phyloP scores from a whole-genome alignment of 495 filamentous ascomycete genomes.

The Neurospora hispaniola region DNA sequence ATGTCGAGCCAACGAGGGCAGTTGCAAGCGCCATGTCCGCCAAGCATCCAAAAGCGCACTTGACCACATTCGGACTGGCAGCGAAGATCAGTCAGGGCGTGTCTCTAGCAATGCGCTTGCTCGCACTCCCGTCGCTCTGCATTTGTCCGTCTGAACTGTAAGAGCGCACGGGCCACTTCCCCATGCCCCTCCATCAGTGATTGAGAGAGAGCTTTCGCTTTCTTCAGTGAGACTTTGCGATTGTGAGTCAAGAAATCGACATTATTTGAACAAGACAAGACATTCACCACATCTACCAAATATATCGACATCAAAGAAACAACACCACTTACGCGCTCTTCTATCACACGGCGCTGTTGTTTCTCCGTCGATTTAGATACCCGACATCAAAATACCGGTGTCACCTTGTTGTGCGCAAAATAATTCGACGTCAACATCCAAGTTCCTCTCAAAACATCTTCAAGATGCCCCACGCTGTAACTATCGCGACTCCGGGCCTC shows the following conservation, averaged over 20 bases:
- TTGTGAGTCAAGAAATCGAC: constrained; percentile 13
- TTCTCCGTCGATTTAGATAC: not conserved
- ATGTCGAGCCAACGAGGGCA: not conserved
- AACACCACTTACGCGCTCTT: not conserved
- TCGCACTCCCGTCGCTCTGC: too few species aligned
- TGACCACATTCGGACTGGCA: not conserved
- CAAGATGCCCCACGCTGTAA: constrained; percentile 57
- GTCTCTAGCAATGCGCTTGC: not conserved
- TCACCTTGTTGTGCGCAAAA: not conserved
- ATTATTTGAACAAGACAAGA: not conserved
- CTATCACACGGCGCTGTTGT: not conserved
- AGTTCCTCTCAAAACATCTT: not conserved
- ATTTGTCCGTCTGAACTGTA: not conserved
- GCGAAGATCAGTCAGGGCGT: not conserved
- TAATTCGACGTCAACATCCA: not conserved
- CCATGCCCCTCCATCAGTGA: constrained; percentile 9
- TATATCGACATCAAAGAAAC: not conserved
- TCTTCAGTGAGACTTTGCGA: constrained; percentile 2
- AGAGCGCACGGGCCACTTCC: constrained; percentile 8
- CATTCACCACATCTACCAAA: not conserved
- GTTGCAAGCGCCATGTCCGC: not conserved
- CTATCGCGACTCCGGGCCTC: constrained; percentile 67
- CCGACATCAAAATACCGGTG: not conserved
- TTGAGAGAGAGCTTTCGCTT: constrained; percentile 9
- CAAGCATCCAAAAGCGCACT: not conserved